These are phyloP conservation scores for Huiozyma sinensis DNA, from an alignment of 805 yeast species.

Conservation along the genomic window DNA sequence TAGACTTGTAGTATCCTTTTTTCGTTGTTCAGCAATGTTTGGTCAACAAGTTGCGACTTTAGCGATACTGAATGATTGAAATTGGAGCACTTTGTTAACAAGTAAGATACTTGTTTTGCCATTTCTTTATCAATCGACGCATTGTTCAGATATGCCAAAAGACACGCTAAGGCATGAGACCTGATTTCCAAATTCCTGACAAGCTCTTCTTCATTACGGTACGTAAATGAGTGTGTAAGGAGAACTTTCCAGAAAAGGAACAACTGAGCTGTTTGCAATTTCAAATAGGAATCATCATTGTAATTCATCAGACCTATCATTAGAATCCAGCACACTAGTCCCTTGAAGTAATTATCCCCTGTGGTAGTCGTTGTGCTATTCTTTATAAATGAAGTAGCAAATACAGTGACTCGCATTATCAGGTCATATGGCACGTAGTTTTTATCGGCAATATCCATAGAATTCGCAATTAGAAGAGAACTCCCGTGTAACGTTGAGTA, in stretches of 20 bases:
- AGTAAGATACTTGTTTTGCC: slow-evolving; percentile 36
- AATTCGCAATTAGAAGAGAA: slow-evolving; percentile 30
- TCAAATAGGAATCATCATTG: slow-evolving; percentile 40
- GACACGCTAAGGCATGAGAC: slow-evolving; percentile 47
- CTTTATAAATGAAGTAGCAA: slow-evolving; percentile 36
- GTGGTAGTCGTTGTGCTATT: slow-evolving; percentile 26
- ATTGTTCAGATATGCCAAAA: slow-evolving; percentile 40
- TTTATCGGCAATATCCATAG: slow-evolving; percentile 27
- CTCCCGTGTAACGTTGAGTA: slow-evolving; percentile 31
- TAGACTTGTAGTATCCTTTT: slow-evolving; percentile 39
- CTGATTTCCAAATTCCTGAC: slow-evolving; percentile 40
- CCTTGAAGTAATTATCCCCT: slow-evolving; percentile 27
- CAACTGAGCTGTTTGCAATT: slow-evolving; percentile 47
- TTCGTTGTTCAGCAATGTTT: slow-evolving; percentile 29
- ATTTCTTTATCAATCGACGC: slow-evolving; percentile 33
- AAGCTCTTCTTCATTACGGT: slow-evolving; percentile 28
- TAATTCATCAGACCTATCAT: slow-evolving; percentile 54
- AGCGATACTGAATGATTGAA: slow-evolving; percentile 24
- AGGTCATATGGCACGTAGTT: slow-evolving; percentile 37
- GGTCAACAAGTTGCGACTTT: slow-evolving; percentile 22
- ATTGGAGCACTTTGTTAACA: slow-evolving; percentile 35
- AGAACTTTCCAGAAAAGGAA: slow-evolving; percentile 54
- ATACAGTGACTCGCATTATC: slow-evolving; percentile 34
- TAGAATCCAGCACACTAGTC: slow-evolving; percentile 48
- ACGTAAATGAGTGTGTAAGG: slow-evolving; percentile 39